These are phyloP conservation scores for Lanzia echinophila DNA, from an alignment of 2,329 filamentous ascomycete genomes.

Conservation along the genomic window DNA sequence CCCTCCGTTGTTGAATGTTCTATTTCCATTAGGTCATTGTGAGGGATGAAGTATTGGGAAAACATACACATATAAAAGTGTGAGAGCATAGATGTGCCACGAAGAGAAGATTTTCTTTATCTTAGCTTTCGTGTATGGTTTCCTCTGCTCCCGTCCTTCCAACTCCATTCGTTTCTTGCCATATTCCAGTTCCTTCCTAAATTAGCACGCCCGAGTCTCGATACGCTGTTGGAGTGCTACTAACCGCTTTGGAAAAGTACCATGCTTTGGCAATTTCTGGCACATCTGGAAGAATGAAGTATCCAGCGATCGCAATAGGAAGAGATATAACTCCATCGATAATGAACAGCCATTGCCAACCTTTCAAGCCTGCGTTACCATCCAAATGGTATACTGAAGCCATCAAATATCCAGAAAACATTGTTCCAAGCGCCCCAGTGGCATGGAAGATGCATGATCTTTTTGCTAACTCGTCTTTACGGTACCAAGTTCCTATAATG, in stretches of 20 bases:
- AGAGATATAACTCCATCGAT: constrained; percentile 33
- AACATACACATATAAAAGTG: constrained; percentile 16
- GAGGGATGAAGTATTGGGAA: neutral
- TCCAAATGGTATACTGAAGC: constrained; percentile 38
- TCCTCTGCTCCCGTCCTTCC: constrained; percentile 33
- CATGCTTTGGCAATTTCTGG: constrained; percentile 25
- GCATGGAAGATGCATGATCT: constrained; percentile 52
- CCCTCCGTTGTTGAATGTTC: constrained; percentile 3
- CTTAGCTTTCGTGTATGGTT: constrained; percentile 33
- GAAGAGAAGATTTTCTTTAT: constrained; percentile 30
- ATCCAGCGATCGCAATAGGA: constrained; percentile 27
- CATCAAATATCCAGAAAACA: constrained; percentile 40
- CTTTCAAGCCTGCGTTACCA: constrained; percentile 32
- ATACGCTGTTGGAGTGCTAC: constrained; percentile 11
- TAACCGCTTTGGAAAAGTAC: constrained; percentile 9
- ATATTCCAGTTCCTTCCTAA: constrained; percentile 4
- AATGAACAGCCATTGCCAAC: constrained; percentile 38
- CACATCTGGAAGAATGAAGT: constrained; percentile 30
- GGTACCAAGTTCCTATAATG: constrained; percentile 53
- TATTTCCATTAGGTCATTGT: neutral
- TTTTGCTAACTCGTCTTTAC: constrained; percentile 31
- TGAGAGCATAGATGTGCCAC: constrained; percentile 36
- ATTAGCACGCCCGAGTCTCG: neutral
- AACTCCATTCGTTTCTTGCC: constrained; percentile 23
- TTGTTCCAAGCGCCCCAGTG: constrained; percentile 45